phyloP scores from a whole-genome alignment of 1,284 basidiomycete species.

The Ceratobasidium sp. region DNA sequence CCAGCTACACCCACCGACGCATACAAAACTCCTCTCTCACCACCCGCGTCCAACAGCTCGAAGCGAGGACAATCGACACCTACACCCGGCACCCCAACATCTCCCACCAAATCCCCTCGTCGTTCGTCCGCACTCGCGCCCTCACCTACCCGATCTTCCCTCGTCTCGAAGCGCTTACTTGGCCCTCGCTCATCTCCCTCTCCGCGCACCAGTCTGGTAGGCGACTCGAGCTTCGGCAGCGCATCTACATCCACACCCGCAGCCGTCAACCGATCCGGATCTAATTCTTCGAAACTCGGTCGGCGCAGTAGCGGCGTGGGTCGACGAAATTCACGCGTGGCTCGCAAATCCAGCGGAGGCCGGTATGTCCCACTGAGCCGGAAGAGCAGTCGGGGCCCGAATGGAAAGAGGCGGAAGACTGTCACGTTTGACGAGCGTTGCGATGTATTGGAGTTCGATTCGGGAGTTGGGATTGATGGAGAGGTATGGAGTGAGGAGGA shows the following conservation, averaged over 20 bases:
- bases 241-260: not conserved
- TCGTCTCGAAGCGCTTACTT: constrained; percentile 84
- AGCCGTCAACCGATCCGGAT: constrained; percentile 21
- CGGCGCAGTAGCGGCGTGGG: constrained; percentile 10
- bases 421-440: constrained; percentile 90
- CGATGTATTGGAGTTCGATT: constrained; percentile 89
- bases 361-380: constrained; percentile 34
- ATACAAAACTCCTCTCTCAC: constrained; percentile 47
- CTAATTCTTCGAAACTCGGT: not conserved
- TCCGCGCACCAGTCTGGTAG: constrained; percentile 5
- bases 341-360: constrained; percentile 26
- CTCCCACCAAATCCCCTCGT: constrained; percentile 11
- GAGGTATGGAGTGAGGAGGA: constrained; percentile 60
- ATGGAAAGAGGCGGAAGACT: constrained; percentile 73
- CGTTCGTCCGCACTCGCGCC: constrained; percentile 33
- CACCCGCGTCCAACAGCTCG: constrained; percentile 10
- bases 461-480: constrained; percentile 62
- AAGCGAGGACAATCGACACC: constrained; percentile 16
- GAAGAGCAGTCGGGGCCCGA: constrained; percentile 36
- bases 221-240: no score
- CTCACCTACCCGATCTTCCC: constrained; percentile 70
- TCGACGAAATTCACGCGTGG: constrained; percentile 15
- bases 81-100: constrained; percentile 22
- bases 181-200: constrained; percentile 74
- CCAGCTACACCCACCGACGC: constrained; percentile 55